Percentiles rank a stretch among this genome's conserved stretches.
Evolutionary conservation across 805 yeast species (phyloP).

Genomic region (Starmerella tilneyi): DNA sequence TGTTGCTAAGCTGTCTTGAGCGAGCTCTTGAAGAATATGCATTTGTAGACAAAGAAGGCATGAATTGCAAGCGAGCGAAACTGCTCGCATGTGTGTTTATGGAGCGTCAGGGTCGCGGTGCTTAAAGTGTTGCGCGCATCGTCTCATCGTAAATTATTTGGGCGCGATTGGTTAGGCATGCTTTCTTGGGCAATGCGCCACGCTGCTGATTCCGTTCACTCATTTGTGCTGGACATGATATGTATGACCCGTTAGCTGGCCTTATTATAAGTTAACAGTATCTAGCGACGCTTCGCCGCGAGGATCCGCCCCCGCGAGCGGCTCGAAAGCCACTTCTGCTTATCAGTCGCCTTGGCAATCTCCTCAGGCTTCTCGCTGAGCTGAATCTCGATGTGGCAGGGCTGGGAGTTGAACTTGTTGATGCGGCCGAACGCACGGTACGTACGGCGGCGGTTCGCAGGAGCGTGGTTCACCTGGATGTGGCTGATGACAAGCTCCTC

Average conservation of each 20-base stretch:
- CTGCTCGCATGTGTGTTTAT: too few relatives aligned
- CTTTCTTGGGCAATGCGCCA: too few relatives aligned
- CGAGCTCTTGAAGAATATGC: too few relatives aligned
- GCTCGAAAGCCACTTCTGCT: constrained; percentile 63
- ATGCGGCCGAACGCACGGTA: constrained; percentile 99
- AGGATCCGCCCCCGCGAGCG: constrained; percentile 91
- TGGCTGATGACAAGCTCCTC: constrained; percentile 89
- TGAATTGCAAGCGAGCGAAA: too few relatives aligned
- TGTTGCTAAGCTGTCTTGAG: too few relatives aligned
- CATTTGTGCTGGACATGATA: constrained; percentile 7
- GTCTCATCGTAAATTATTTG: too few relatives aligned
- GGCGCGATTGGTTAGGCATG: too few relatives aligned
- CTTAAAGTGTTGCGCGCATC: too few relatives aligned
- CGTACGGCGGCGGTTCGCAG: constrained; percentile 99
- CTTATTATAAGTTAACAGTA: constrained; percentile 7
- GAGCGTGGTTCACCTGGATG: constrained; percentile 99
- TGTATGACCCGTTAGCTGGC: constrained; percentile 5
- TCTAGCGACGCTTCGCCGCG: constrained; percentile 56
- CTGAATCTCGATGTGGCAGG: constrained; percentile 97
- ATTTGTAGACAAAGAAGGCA: too few relatives aligned
- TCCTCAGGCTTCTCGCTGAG: constrained; percentile 91
- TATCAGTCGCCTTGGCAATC: constrained; percentile 82
- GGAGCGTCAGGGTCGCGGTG: too few relatives aligned
- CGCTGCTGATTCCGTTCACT: too few relatives aligned
- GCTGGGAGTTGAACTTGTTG: constrained; percentile 97